Evolutionary conservation across 371 early-diverging fungal genomes (phyloP).

Genomic region (Mortierella sp.): DNA sequence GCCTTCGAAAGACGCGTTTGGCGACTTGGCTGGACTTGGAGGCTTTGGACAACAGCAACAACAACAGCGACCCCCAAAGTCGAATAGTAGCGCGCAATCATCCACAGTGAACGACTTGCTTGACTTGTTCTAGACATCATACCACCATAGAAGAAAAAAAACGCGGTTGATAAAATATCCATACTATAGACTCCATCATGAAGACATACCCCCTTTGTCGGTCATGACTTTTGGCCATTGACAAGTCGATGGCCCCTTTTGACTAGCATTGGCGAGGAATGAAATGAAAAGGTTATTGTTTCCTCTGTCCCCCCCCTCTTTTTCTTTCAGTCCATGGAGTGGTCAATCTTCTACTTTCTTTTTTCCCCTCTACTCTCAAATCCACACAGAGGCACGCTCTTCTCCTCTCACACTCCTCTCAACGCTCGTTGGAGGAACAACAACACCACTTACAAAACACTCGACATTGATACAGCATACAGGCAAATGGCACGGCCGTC

Average conservation of each 20-base stretch:
- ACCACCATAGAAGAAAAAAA: too few species aligned
- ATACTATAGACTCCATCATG: too few species aligned
- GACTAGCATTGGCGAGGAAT: not conserved
- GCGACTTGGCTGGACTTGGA: slow-evolving; percentile 31
- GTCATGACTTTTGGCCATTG: not conserved
- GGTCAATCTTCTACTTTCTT: not conserved
- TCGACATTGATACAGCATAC: not conserved
- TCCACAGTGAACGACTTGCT: slow-evolving; percentile 39
- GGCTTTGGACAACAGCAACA: slow-evolving; percentile 24
- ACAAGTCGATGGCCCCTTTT: slow-evolving; percentile 7
- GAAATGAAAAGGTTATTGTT: slow-evolving; percentile 13
- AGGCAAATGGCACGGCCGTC: not conserved
- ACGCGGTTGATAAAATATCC: too few species aligned
- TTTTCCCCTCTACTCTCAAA: not conserved
- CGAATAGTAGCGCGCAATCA: slow-evolving; percentile 18
- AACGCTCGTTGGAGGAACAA: not conserved
- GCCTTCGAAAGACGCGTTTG: slow-evolving; percentile 28
- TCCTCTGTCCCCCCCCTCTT: not conserved
- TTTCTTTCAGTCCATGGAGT: not conserved
- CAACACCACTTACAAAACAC: not conserved
- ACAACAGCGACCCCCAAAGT: slow-evolving; percentile 22
- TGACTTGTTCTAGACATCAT: slow-evolving; percentile 28
- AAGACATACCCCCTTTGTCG: not conserved
- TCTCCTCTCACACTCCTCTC: too few species aligned
- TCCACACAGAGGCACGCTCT: not conserved